Evolutionary conservation across 1,284 basidiomycete species (phyloP), one percentile per base, ranked within the genome.

Genomic region (Apiotrichum akiyoshidainum): DNA sequence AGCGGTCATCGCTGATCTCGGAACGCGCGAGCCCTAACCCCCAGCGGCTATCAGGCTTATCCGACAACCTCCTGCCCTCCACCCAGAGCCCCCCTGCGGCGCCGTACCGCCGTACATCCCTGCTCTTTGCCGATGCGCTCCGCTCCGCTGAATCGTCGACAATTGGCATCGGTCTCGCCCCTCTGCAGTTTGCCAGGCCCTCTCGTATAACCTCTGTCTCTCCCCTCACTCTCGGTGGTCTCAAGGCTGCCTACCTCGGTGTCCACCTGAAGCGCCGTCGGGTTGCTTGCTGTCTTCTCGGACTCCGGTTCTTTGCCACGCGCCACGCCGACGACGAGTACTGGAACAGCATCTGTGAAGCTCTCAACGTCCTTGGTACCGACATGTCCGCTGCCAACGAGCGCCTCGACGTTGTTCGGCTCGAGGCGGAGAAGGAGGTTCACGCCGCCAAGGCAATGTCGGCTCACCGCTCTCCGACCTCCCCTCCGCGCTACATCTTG

Each of bases 211-310:
- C 65, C 6, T 71, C 67, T 8, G 53, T 73, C 17, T 66, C 62
- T 7, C 73, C 75, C 0, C 59, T 76, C 12, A 74, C 75, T 2
- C 56, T 67, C 6, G 68, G 69, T 2, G 68, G 71, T 2, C 67
- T 76, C 16, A 72, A 69, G 54, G 73, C 73, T 4, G 59, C 70
- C 3, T 72, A 67, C 57, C 58, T 73, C 6, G 70, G 69, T 17
- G 65, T 74, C 0, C 75, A 76, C 54, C 62, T 72, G 14, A 72
- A 71, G 51, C 55, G 75, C 3, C 57, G 73, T 10, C 58, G 70
- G 19, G 46, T 75, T 13, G 73, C 71, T 0, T 74, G 72, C 62
- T 75, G 70, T 58, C 63, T 76, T 1, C 65, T 76, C 0, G 75
- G 71, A 2, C 54, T 76, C 45, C 56, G 60, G 9, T 75, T 75